Percentiles rank a stretch among this genome's conserved stretches.
phyloP scores from a whole-genome alignment of 345 rosid genomes.

The Capsella bursapastoris region DNA sequence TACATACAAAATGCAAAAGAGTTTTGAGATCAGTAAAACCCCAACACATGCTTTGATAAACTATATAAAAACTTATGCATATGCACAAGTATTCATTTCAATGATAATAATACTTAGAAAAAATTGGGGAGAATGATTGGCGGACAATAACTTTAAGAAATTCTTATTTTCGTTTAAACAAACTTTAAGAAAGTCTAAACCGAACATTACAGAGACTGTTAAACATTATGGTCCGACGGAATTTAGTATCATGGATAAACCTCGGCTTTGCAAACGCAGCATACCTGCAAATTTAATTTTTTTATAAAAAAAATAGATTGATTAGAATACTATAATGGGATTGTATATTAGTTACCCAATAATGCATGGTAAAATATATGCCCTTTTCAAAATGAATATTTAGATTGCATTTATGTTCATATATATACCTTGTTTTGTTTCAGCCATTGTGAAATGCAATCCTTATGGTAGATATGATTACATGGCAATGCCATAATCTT shows the following conservation, averaged over 20 bases:
- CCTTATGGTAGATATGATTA: constrained; percentile 38
- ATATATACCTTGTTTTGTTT: constrained; percentile 8
- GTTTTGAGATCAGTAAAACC: background rate
- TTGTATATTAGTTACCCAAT: background rate
- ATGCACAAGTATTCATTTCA: background rate
- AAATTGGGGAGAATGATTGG: background rate
- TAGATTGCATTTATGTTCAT: background rate
- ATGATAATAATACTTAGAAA: background rate
- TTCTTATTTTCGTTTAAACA: too few species aligned
- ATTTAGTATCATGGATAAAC: constrained; percentile 5
- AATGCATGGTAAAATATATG: background rate
- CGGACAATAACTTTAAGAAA: too few species aligned
- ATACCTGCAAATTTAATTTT: constrained; percentile 19
- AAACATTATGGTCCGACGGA: background rate
- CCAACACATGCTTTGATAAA: background rate
- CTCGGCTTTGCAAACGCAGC: constrained; percentile 40
- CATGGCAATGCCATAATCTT: constrained; percentile 29
- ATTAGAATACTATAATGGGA: background rate
- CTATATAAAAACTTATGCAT: background rate
- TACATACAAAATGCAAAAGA: background rate
- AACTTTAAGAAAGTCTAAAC: background rate
- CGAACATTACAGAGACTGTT: background rate
- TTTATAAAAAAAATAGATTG: too few species aligned
- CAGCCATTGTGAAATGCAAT: constrained; percentile 39
- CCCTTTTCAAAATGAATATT: background rate